A percentile compares a stretch with the other conserved stretches of the same genome.
Conservation (phyloP, 2,329 filamentous ascomycete genomes). For the Talaromyces pinophilus region DNA sequence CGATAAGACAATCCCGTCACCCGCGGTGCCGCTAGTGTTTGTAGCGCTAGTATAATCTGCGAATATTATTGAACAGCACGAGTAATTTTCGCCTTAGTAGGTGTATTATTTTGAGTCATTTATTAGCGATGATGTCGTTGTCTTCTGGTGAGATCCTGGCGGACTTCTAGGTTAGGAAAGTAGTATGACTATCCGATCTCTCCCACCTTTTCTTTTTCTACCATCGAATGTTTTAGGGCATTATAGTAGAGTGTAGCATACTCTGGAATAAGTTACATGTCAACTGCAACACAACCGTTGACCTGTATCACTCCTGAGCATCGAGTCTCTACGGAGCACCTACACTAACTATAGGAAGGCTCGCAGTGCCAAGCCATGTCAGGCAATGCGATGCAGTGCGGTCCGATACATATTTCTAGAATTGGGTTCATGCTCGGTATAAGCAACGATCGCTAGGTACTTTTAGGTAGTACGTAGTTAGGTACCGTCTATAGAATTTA, state of each 20-base stretch:
- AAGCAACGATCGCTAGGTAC: too few relatives aligned
- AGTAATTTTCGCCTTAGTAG: background rate
- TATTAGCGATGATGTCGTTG: background rate
- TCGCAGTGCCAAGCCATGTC: background rate
- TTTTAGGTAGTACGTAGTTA: too few relatives aligned
- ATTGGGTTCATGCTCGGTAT: background rate
- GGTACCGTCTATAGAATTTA: background rate
- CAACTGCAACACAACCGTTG: background rate
- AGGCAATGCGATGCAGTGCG: constrained; percentile 1
- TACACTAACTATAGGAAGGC: background rate
- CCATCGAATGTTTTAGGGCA: background rate
- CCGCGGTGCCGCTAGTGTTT: background rate
- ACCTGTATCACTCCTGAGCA: background rate
- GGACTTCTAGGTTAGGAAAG: background rate
- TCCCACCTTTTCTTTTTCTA: background rate
- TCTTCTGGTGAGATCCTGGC: background rate
- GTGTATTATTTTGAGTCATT: background rate
- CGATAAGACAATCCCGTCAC: background rate
- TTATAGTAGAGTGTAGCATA: background rate
- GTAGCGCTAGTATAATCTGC: background rate
- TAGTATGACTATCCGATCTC: background rate
- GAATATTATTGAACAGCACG: background rate
- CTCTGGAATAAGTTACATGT: background rate
- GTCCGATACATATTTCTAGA: constrained; percentile 6
- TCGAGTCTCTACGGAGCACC: background rate